These are phyloP conservation scores for Russula sp. DNA, from an alignment of 768 basidiomycete genomes.

Conservation along the genomic window DNA sequence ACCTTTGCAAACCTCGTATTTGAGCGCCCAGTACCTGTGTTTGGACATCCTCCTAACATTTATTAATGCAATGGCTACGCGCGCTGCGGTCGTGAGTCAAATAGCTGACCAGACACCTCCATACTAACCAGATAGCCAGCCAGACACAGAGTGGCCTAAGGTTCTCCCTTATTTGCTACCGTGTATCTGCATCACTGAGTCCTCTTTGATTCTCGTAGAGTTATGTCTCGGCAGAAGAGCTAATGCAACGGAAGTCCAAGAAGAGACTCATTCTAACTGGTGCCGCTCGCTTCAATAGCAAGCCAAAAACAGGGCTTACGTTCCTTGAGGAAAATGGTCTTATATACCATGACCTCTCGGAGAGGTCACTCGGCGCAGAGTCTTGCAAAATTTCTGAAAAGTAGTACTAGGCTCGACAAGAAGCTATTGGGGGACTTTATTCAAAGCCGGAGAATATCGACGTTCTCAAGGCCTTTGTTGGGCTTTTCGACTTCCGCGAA, in stretches of 20 bases:
- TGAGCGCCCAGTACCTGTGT: constrained; percentile 81
- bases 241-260: constrained; percentile 69
- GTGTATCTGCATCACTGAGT: background rate
- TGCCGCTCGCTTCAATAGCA: constrained; percentile 83
- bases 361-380: constrained; percentile 60
- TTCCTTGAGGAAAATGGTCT: constrained; percentile 93
- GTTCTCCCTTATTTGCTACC: constrained; percentile 42
- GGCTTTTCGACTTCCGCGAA: constrained; percentile 83
- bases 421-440: constrained; percentile 90
- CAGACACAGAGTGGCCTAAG: constrained; percentile 56
- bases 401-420: constrained; percentile 83
- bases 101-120: constrained; percentile 1
- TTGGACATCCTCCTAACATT: constrained; percentile 84
- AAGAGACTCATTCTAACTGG: constrained; percentile 86
- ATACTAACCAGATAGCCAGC: constrained; percentile 27
- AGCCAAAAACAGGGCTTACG: constrained; percentile 86
- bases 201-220: constrained; percentile 40
- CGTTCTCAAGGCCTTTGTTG: constrained; percentile 81
- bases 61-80: constrained; percentile 81
- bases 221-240: constrained; percentile 53
- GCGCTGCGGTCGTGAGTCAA: constrained; percentile 50
- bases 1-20: constrained; percentile 58
- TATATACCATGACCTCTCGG: constrained; percentile 65
- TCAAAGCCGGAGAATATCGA: constrained; percentile 86
- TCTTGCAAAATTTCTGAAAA: constrained; percentile 84